phyloP scores from a whole-genome alignment of 2,329 filamentous ascomycete genomes.

The Nigrospora oryzae region DNA sequence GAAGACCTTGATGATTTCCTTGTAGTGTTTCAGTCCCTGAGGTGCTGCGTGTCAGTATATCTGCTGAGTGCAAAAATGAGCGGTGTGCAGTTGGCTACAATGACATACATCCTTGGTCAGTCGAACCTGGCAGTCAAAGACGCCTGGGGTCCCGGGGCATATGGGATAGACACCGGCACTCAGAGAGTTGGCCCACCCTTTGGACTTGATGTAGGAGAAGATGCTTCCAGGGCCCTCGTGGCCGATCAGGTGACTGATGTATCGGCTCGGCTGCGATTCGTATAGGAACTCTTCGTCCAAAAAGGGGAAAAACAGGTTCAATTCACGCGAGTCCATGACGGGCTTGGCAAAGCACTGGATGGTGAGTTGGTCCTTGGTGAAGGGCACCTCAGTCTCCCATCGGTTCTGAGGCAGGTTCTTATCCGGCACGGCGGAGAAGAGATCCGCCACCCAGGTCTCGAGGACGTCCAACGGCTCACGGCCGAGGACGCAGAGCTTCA shows the following conservation, averaged over 20 bases:
- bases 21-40: conserved; percentile 66
- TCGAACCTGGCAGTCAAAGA: conserved; percentile 73
- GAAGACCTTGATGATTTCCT: conserved; percentile 72
- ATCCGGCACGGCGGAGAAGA: conserved; percentile 76
- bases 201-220: conserved; percentile 80
- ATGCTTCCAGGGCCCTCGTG: conserved; percentile 92
- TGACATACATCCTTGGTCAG: conserved; percentile 67
- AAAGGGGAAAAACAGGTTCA: conserved; percentile 78
- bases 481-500: conserved; percentile 85
- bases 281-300: conserved; percentile 74
- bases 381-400: conserved; percentile 44
- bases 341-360: conserved; percentile 82
- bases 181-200: conserved; percentile 77
- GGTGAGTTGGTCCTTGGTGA: conserved; percentile 38
- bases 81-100: not conserved
- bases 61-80: conserved; percentile 4
- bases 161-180: conserved; percentile 68
- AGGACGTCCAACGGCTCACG: conserved; percentile 74
- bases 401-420: conserved; percentile 60
- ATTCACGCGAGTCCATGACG: conserved; percentile 75
- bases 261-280: conserved; percentile 74
- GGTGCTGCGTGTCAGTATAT: not conserved
- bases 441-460: conserved; percentile 73
- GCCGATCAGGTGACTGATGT: conserved; percentile 81
- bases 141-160: conserved; percentile 67